Evolutionary conservation across 768 basidiomycete genomes (phyloP).

Genomic region (Pleurotus sapidus): DNA sequence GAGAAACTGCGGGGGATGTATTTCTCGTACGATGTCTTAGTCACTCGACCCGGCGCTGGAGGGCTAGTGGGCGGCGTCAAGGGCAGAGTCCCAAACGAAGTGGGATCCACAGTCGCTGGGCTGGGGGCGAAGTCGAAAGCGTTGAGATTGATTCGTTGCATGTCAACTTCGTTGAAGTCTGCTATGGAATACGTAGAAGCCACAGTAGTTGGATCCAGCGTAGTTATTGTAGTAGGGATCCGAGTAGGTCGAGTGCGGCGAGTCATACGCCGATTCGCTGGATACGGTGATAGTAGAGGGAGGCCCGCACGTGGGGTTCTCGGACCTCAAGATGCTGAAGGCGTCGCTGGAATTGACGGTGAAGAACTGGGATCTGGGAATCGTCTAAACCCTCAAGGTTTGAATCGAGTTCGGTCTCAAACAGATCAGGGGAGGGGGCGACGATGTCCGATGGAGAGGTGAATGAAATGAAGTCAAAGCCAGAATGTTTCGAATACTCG

Average conservation of each 20-base stretch:
- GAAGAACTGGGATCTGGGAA: conserved; percentile 56
- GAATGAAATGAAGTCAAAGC: conserved; percentile 68
- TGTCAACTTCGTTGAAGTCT: conserved; percentile 73
- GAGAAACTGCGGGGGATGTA: conserved; percentile 54
- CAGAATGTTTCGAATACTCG: conserved; percentile 33
- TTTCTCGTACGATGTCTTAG: conserved; percentile 31
- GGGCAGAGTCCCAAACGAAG: conserved; percentile 54
- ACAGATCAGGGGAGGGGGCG: conserved; percentile 77
- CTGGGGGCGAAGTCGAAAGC: conserved; percentile 20
- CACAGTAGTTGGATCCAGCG: conserved; percentile 46
- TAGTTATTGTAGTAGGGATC: conserved; percentile 51
- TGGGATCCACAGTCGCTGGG: conserved; percentile 47
- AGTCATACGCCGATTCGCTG: conserved; percentile 74
- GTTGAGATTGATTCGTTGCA: conserved; percentile 44
- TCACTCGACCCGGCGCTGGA: conserved; percentile 30
- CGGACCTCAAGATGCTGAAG: conserved; percentile 61
- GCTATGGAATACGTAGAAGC: conserved; percentile 49
- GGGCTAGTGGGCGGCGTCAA: conserved; percentile 57
- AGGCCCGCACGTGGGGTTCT: conserved; percentile 64
- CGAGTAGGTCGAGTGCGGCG: conserved; percentile 64
- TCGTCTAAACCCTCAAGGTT: conserved; percentile 68
- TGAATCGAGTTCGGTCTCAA: conserved; percentile 79
- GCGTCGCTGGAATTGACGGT: conserved; percentile 64
- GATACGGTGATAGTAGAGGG: conserved; percentile 79
- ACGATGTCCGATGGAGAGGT: conserved; percentile 67